A percentile compares a stretch with the other conserved stretches of the same genome.
These are phyloP conservation scores for Auriscalpium microsporum DNA, from an alignment of 768 basidiomycete species.

Conservation along the genomic window DNA sequence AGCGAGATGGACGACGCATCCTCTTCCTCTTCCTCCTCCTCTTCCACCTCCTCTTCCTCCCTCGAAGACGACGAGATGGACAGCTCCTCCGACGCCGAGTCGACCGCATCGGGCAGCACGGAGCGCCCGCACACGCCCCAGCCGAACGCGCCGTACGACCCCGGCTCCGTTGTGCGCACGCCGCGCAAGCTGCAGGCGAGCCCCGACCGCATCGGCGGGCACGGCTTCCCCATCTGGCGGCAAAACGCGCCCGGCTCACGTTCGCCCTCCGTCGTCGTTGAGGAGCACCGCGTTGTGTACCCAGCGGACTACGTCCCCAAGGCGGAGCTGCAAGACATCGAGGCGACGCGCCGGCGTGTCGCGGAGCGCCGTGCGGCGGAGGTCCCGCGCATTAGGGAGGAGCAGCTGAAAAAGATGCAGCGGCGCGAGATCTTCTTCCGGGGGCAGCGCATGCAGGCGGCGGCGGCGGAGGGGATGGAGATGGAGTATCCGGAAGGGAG, in stretches of 20 bases:
- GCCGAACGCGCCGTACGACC: constrained; percentile 2
- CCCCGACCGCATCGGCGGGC: background rate
- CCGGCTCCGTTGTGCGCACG: constrained; percentile 12
- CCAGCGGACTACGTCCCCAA: background rate
- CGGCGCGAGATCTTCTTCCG: background rate
- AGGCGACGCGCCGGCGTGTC: background rate
- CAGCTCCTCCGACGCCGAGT: constrained; percentile 8
- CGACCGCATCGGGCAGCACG: background rate
- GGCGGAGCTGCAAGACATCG: background rate
- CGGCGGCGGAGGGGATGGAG: background rate
- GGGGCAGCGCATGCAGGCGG: background rate
- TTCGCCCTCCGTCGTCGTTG: background rate
- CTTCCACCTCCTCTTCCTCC: background rate
- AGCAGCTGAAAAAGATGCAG: background rate
- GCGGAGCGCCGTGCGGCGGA: background rate
- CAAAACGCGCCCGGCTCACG: background rate
- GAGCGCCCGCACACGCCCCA: constrained; percentile 6
- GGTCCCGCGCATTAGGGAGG: background rate
- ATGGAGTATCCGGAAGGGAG: background rate
- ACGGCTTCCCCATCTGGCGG: too few species aligned
- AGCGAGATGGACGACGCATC: too few species aligned
- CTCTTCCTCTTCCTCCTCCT: background rate
- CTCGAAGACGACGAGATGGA: constrained; percentile 4
- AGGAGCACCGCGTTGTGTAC: background rate
- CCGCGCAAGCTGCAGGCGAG: constrained; percentile 4